Percentiles rank a stretch among this genome's conserved stretches.
phyloP scores from a whole-genome alignment of 2,329 filamentous ascomycete genomes.

The Ceratocystis harringtonii region DNA sequence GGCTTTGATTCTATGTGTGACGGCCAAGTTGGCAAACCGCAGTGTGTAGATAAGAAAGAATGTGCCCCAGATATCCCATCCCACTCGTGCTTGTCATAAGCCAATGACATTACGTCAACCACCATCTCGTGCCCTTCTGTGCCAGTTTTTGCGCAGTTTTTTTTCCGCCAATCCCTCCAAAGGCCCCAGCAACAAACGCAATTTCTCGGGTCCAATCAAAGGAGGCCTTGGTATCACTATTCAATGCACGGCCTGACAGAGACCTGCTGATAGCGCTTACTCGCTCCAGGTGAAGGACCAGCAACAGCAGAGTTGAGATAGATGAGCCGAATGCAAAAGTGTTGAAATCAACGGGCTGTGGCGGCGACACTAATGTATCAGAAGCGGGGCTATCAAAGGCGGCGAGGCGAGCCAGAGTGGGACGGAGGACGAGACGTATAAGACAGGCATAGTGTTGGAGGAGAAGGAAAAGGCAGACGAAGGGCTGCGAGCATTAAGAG shows the following conservation, averaged over 20 bases:
- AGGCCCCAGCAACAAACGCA: constrained; percentile 44
- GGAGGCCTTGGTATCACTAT: constrained; percentile 29
- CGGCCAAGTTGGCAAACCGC: constrained; percentile 6
- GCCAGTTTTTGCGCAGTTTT: constrained; percentile 37
- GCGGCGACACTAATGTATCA: neutral
- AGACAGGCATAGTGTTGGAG: neutral
- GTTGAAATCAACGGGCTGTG: neutral
- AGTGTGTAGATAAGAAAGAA: neutral
- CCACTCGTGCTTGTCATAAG: constrained; percentile 27
- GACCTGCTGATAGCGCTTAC: neutral
- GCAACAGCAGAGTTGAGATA: neutral
- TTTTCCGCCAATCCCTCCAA: constrained; percentile 42
- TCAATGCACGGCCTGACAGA: constrained; percentile 16
- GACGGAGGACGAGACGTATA: neutral
- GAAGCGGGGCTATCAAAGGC: neutral
- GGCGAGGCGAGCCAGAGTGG: neutral
- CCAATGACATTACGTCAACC: constrained; percentile 38
- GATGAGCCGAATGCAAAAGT: neutral
- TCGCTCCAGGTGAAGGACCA: neutral
- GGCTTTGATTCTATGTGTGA: constrained; percentile 20
- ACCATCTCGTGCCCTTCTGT: constrained; percentile 37
- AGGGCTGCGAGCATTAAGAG: neutral
- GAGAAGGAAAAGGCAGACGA: neutral
- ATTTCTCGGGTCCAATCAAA: constrained; percentile 42
- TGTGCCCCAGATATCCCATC: neutral